Conservation (phyloP, 352 stramenopile species). For the Globisporangium irregulare region DNA sequence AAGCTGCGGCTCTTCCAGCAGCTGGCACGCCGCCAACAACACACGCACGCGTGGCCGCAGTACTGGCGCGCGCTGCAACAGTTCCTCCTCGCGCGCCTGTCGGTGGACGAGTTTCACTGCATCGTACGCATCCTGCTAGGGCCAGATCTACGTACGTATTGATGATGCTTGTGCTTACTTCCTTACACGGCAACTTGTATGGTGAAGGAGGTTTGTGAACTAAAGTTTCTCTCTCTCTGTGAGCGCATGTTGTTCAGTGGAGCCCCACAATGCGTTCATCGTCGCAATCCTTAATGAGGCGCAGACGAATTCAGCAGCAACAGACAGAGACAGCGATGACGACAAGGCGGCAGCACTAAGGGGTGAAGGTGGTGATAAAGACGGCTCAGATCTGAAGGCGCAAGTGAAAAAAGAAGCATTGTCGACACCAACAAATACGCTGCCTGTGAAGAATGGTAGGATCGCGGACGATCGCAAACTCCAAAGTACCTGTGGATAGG, state of each 20-base stretch:
- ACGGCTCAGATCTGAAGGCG: not conserved
- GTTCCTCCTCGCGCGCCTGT: slow-evolving; percentile 48
- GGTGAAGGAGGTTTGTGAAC: too few species aligned
- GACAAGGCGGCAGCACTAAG: not conserved
- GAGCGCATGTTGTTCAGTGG: slow-evolving; percentile 16
- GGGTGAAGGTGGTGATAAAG: not conserved
- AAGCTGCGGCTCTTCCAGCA: slow-evolving; percentile 67
- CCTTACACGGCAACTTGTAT: too few species aligned
- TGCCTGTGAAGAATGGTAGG: not conserved
- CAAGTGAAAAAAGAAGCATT: not conserved
- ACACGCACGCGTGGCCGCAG: slow-evolving; percentile 43
- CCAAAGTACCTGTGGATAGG: not conserved
- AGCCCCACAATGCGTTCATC: slow-evolving; percentile 62
- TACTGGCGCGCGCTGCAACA: slow-evolving; percentile 65
- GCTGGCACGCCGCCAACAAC: slow-evolving; percentile 37
- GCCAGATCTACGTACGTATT: slow-evolving; percentile 23
- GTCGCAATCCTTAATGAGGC: slow-evolving; percentile 46
- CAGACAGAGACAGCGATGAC: not conserved
- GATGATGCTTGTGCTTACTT: not conserved
- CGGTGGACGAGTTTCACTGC: slow-evolving; percentile 56
- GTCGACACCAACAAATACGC: not conserved
- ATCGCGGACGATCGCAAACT: not conserved
- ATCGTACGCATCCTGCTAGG: slow-evolving; percentile 43
- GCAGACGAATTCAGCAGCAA: slow-evolving; percentile 1
- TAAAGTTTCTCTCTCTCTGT: too few species aligned